A percentile compares a stretch with the other conserved stretches of the same genome.
Evolutionary conservation across 768 basidiomycete species (phyloP).

Genomic region (Sarcomyxa edulis): DNA sequence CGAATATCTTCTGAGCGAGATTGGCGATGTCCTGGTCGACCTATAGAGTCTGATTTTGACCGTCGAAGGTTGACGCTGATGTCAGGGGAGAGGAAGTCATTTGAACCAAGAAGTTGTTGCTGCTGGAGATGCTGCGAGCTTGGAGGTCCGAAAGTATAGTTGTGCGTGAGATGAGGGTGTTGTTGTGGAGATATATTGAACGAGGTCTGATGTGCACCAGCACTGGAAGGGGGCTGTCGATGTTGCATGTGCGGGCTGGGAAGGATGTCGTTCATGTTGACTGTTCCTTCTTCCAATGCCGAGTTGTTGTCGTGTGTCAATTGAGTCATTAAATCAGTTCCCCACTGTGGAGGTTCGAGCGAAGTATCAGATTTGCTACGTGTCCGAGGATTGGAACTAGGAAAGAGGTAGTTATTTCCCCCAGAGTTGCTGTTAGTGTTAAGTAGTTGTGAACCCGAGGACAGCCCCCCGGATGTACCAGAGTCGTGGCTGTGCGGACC

Average conservation of each 20-base stretch:
- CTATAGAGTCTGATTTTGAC: constrained; percentile 19
- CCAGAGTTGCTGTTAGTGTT: constrained; percentile 16
- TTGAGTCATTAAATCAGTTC: constrained; percentile 15
- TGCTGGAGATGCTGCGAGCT: constrained; percentile 6
- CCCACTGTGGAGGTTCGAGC: constrained; percentile 52
- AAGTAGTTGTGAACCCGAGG: constrained; percentile 15
- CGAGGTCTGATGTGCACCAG: constrained; percentile 17
- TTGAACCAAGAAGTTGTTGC: constrained; percentile 8
- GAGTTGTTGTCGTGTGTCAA: constrained; percentile 29
- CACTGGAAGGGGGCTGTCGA: constrained; percentile 15
- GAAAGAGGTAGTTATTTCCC: constrained; percentile 29
- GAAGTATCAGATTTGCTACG: constrained; percentile 61
- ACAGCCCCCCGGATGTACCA: constrained; percentile 19
- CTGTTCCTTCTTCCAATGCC: constrained; percentile 28
- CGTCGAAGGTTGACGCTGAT: constrained; percentile 17
- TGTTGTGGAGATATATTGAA: constrained; percentile 21
- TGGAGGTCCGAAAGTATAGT: constrained; percentile 27
- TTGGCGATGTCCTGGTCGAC: constrained; percentile 16
- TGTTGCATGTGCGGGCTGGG: constrained; percentile 15
- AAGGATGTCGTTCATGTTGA: constrained; percentile 16
- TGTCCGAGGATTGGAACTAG: constrained; percentile 19
- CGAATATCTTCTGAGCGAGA: constrained; percentile 45
- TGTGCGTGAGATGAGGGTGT: constrained; percentile 15
- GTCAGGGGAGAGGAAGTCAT: constrained; percentile 22
- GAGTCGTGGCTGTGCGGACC: constrained; percentile 14